Conservation (phyloP, 495 filamentous ascomycete species). For the Annulohypoxylon bovei region DNA sequence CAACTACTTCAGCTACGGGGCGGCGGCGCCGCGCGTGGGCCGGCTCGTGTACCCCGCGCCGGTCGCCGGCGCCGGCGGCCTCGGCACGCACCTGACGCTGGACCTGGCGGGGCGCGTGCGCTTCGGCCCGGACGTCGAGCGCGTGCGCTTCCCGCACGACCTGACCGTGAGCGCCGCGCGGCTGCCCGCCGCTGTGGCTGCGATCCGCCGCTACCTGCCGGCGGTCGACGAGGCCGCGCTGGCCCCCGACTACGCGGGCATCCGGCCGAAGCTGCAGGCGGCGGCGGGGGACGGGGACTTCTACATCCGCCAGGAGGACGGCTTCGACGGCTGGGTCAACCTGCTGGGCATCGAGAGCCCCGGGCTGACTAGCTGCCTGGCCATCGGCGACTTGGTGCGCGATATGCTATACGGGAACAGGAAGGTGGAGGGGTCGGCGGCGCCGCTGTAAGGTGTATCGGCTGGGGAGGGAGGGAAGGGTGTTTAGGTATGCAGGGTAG, state of each 20-base stretch:
- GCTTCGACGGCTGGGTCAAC: slow-evolving; percentile 88
- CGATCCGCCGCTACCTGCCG: slow-evolving; percentile 84
- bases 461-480: not conserved
- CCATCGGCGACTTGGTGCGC: slow-evolving; percentile 86
- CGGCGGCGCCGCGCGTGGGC: slow-evolving; percentile 69
- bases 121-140: slow-evolving; percentile 96
- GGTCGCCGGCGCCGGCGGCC: slow-evolving; percentile 77
- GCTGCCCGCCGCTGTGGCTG: slow-evolving; percentile 71
- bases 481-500: too few species aligned
- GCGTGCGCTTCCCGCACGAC: slow-evolving; percentile 67
- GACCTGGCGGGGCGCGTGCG: slow-evolving; percentile 87
- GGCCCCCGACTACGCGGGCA: slow-evolving; percentile 87
- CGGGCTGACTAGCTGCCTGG: slow-evolving; percentile 87
- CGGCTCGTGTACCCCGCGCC: slow-evolving; percentile 91
- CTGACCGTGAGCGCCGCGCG: slow-evolving; percentile 62
- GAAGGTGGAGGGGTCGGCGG: slow-evolving; percentile 15
- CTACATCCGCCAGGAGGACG: slow-evolving; percentile 81
- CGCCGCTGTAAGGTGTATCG: not conserved
- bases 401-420: slow-evolving; percentile 70
- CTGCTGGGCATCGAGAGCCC: slow-evolving; percentile 94
- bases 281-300: slow-evolving; percentile 76
- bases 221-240: slow-evolving; percentile 71
- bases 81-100: slow-evolving; percentile 93
- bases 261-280: slow-evolving; percentile 84
- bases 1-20: slow-evolving; percentile 88